Evolutionary conservation across 129 eudicot species (phyloP), one percentile per base, ranked within the genome.

Genomic region (Gnaphalium uliginosum): DNA sequence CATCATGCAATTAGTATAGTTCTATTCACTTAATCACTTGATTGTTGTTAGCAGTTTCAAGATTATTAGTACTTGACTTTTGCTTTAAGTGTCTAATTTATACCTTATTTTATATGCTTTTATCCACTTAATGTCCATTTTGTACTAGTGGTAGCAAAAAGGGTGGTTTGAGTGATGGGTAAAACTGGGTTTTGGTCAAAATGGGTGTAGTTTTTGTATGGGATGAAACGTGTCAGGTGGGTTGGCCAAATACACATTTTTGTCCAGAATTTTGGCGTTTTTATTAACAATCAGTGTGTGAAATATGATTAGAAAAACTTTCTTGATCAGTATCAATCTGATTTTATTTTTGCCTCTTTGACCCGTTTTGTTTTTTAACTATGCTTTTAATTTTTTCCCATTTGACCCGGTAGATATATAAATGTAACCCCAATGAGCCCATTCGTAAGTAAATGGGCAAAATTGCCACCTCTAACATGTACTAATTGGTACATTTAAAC

Each of bases 381-480:
- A 71, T 18, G 14, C 29, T 19, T 53, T 29, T 21, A 8, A 51
- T 8, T 0, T n/a, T 51, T 18, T 50, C 51, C 21, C 29, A 13
- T 72, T 58, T 60, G 24, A 73, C 56, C 35, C 77, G 25, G 9
- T 56, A 72, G 67, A 23, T 25, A 71, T 71, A 56, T 56, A 53
- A 50, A 15, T 18, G 17, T 63, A 27, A 63, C 9, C 68, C 68
- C 4, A 25, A 32, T 63, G 19, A 18, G 21, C 23, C 43, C 58
- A 24, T 46, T 66, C 4, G 5, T 66, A 19, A 66, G 71, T 37
- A n/a, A 35, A 66, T 30, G 50, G 25, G 29, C 37, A 18, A 33
- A 35, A 7, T n/a, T 33, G 43, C 50, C 46, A 65, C 50, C 50
- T 30, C 10, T 17, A 65, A 65, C 66, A 8, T 25, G 35, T 25